phyloP scores from a whole-genome alignment of 1,284 basidiomycete species.

The Tremellales sp. region DNA sequence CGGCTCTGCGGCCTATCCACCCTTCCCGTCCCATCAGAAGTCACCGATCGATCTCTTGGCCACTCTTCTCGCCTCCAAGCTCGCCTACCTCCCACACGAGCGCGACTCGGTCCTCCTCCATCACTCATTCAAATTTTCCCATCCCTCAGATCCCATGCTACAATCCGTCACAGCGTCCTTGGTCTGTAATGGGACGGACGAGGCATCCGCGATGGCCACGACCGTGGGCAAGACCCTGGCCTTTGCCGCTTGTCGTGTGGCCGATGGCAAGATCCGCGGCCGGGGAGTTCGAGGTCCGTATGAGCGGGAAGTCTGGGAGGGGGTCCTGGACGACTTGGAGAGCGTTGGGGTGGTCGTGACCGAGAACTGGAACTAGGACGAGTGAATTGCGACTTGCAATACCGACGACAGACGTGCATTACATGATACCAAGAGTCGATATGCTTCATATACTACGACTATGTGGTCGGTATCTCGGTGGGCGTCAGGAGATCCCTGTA shows the following conservation, averaged over 20 bases:
- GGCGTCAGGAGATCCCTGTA: conserved; percentile 63
- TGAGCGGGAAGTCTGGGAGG: conserved; percentile 57
- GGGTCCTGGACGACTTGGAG: conserved; percentile 61
- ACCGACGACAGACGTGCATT: no score
- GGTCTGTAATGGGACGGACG: conserved; percentile 64
- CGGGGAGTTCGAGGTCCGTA: conserved; percentile 68
- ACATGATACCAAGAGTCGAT: no score
- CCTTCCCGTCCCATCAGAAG: no score
- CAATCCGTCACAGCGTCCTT: conserved; percentile 64
- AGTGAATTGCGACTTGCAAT: no score
- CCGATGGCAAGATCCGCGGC: conserved; percentile 62
- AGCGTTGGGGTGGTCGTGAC: conserved; percentile 63
- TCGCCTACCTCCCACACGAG: conserved; percentile 69
- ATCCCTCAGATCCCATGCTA: conserved; percentile 5
- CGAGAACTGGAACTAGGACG: conserved; percentile 53
- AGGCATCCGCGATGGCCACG: conserved; percentile 77
- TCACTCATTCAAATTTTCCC: conserved; percentile 62
- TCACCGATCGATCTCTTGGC: conserved; percentile 78
- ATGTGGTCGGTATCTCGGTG: no score
- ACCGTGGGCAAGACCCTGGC: conserved; percentile 84
- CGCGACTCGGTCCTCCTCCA: conserved; percentile 82
- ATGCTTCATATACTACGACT: no score
- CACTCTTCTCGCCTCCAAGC: conserved; percentile 65
- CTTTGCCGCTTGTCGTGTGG: conserved; percentile 66
- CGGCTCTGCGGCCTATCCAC: no score